These are phyloP conservation scores for Pinus albicaulis DNA, from an alignment of 75 land plant genomes.

Conservation along the genomic window DNA sequence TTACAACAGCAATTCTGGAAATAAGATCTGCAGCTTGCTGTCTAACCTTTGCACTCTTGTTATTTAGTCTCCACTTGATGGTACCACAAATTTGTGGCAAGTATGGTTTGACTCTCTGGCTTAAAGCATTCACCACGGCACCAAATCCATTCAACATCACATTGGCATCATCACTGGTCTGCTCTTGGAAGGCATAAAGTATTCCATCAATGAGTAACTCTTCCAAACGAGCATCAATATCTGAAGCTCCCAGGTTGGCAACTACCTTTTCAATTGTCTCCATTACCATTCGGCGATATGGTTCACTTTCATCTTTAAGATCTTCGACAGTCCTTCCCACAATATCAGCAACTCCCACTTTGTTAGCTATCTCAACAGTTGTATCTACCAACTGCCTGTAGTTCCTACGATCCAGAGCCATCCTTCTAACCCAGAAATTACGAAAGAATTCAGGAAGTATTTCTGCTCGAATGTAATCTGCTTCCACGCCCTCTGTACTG, in stretches of 20 bases:
- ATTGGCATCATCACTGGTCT: conserved; percentile 99
- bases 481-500: conserved; percentile 99
- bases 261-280: conserved; percentile 99
- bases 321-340: conserved; percentile 98
- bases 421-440: conserved; percentile 95
- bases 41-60: conserved; percentile 99
- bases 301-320: conserved; percentile 98
- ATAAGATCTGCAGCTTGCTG: conserved; percentile 99
- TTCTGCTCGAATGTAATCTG: conserved; percentile 80
- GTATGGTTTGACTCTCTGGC: conserved; percentile 98
- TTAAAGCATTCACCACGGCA: conserved; percentile 94
- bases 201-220: conserved; percentile 98
- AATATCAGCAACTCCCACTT: conserved; percentile 96
- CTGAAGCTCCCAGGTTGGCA: conserved; percentile 91
- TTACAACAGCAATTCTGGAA: conserved; percentile 93
- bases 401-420: conserved; percentile 97
- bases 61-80: conserved; percentile 97
- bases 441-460: conserved; percentile 93
- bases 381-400: conserved; percentile 97
- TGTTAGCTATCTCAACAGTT: conserved; percentile 97
- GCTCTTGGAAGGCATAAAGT: conserved; percentile 99
- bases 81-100: conserved; percentile 99
- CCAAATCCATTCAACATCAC: conserved; percentile 99
- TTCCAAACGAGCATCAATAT: conserved; percentile 94
- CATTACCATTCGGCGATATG: conserved; percentile 98